Percentiles rank a stretch among this genome's conserved stretches.
Evolutionary conservation across 441 rosid species (phyloP).

Genomic region (Macaranga tanarius): DNA sequence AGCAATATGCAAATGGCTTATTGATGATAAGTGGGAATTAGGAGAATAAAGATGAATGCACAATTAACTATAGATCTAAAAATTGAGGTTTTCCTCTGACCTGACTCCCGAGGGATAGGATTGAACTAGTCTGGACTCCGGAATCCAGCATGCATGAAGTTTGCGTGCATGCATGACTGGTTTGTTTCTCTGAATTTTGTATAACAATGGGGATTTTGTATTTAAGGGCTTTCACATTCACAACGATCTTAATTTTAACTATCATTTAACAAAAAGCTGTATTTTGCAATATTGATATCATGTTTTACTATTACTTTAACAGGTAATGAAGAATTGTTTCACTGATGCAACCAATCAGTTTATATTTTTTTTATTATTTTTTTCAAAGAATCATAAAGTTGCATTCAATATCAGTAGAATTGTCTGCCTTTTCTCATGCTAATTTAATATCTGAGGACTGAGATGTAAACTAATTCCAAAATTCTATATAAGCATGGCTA

Average conservation of each 20-base stretch:
- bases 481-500: neutral
- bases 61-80: neutral
- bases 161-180: neutral
- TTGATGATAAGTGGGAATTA: neutral
- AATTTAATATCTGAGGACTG: neutral
- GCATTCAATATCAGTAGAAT: too few relatives aligned
- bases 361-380: too few relatives aligned
- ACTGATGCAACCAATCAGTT: neutral
- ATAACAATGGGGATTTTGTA: neutral
- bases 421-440: neutral
- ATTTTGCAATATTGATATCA: too few relatives aligned
- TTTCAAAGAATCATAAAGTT: too few relatives aligned
- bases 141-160: neutral
- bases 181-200: neutral
- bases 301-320: neutral
- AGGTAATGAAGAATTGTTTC: neutral
- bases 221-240: neutral
- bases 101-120: neutral
- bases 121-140: neutral
- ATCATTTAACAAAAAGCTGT: neutral
- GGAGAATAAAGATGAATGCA: neutral
- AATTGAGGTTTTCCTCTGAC: neutral
- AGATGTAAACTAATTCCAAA: neutral
- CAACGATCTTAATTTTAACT: neutral
- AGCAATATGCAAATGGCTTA: neutral